These are phyloP conservation scores for Protomyces pachydermus DNA, from an alignment of 1,139 yeast genomes.

Conservation along the genomic window DNA sequence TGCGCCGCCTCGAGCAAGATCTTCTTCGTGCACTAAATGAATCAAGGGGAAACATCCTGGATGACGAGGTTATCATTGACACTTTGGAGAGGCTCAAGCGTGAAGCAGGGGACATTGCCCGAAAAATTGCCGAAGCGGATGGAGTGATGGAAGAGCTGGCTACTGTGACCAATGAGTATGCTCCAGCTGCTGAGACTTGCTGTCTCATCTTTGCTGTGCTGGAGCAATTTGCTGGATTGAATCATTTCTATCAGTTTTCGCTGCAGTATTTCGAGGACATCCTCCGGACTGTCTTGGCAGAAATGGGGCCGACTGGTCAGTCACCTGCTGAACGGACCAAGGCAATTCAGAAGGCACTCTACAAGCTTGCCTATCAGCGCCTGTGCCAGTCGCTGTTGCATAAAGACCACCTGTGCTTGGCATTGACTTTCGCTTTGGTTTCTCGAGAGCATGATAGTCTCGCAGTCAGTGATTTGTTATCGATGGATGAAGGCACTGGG, in stretches of 20 bases:
- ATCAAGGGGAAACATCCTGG: conserved; percentile 60
- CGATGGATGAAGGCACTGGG: not conserved
- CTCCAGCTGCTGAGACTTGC: conserved; percentile 53
- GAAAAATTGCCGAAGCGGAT: conserved; percentile 53
- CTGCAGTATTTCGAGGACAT: conserved; percentile 47
- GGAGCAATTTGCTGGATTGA: conserved; percentile 45
- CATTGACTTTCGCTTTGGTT: conserved; percentile 41
- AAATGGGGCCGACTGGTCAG: conserved; percentile 15
- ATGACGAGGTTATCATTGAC: conserved; percentile 56
- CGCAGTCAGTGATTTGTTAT: not conserved
- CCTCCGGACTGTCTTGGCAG: conserved; percentile 43
- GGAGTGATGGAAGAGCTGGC: conserved; percentile 54
- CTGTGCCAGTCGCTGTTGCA: conserved; percentile 51
- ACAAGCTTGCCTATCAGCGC: conserved; percentile 47
- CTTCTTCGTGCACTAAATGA: conserved; percentile 56
- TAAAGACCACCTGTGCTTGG: conserved; percentile 49
- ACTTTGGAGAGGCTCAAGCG: conserved; percentile 61
- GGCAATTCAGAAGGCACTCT: conserved; percentile 42
- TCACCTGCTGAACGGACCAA: conserved; percentile 34
- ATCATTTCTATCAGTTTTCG: conserved; percentile 56
- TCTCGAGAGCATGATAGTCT: not conserved
- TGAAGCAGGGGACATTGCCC: conserved; percentile 55
- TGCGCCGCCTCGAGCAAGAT: conserved; percentile 57
- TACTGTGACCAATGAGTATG: conserved; percentile 46
- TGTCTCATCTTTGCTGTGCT: conserved; percentile 50